A percentile compares a stretch with the other conserved stretches of the same genome.
Evolutionary conservation across 257 asterid genomes (phyloP).

Genomic region (Apocynum venetum): DNA sequence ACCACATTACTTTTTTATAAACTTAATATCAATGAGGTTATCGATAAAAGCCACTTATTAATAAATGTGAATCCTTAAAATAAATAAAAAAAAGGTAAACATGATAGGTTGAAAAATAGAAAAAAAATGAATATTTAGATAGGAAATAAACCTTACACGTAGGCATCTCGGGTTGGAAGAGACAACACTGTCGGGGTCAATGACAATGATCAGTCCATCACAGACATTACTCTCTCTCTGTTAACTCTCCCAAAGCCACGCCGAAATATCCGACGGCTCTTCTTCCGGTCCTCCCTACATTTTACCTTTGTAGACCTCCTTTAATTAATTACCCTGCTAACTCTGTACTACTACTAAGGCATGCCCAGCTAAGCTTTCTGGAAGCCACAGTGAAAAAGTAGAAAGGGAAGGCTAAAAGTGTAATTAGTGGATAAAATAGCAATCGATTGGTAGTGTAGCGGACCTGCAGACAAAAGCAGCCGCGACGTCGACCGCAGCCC

Average conservation of each 20-base stretch:
- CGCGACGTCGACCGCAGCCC: constrained; percentile 40
- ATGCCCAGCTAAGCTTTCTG: background rate
- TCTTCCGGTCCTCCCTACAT: background rate
- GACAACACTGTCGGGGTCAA: constrained; percentile 14
- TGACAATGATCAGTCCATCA: constrained; percentile 23
- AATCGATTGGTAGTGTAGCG: background rate
- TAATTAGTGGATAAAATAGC: no score
- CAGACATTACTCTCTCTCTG: constrained; percentile 2
- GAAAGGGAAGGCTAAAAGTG: background rate
- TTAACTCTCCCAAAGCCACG: constrained; percentile 5
- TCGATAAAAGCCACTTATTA: no score
- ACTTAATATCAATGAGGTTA: no score
- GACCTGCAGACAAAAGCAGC: constrained; percentile 24
- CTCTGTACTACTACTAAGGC: background rate
- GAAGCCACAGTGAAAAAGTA: background rate
- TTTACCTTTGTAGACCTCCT: background rate
- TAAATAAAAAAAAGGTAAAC: no score
- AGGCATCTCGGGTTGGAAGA: constrained; percentile 3
- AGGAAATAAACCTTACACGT: background rate
- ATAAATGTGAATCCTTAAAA: no score
- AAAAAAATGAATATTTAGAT: no score
- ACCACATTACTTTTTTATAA: no score
- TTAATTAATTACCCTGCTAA: constrained; percentile 6
- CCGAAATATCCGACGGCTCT: constrained; percentile 31
- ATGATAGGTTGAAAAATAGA: no score